Evolutionary conservation across 495 filamentous ascomycete genomes (phyloP), one percentile per base, ranked within the genome.

Genomic region (Penicillium parvum): DNA sequence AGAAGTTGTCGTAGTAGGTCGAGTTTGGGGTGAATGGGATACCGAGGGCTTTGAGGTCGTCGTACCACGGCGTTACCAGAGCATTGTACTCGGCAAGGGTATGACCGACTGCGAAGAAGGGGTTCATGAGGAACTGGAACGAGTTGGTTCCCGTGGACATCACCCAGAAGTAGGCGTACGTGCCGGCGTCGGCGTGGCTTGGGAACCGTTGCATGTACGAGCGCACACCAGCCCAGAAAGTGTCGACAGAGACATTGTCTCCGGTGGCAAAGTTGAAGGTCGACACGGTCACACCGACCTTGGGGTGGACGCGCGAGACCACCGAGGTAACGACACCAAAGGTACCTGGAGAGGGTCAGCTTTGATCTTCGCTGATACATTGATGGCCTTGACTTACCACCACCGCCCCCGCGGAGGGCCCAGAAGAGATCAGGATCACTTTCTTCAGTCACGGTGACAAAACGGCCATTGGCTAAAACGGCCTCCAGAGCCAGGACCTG

Each of bases 381-480:
- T 75, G 28, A 61, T 74, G 2, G 72, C 80, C 28, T 81, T 83
- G 29, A 37, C 43, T 23, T 38, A 54, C 23, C 46, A 28, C 57
- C 63, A 34, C 63, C 63, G 14, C 60, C 63, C 28, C 63, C 63
- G 32, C 61, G 49, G 20, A 54, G 29, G n/a, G 73, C 73, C 52
- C 74, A 84, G 68, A 82, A 86, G 7, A 84, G 73, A 29, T 85
- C 82, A 0, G 74, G 45, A 43, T 84, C 69, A 23, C 58, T 63
- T 10, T 62, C 49, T 8, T 71, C 51, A 25, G 71, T 74, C 7
- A 76, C 77, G 0, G 71, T 80, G 3, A 72, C 59, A 16, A 74
- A 70, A 12, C 54, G 42, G 8, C 81, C 81, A 21, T 76, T 68
- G 12, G 78, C 68, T 0, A 77, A 72, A n/a, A 84, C 70, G 32